Evolutionary conservation across 495 filamentous ascomycete genomes (phyloP), one percentile per base, ranked within the genome.

Genomic region (Talaromyces ruber): DNA sequence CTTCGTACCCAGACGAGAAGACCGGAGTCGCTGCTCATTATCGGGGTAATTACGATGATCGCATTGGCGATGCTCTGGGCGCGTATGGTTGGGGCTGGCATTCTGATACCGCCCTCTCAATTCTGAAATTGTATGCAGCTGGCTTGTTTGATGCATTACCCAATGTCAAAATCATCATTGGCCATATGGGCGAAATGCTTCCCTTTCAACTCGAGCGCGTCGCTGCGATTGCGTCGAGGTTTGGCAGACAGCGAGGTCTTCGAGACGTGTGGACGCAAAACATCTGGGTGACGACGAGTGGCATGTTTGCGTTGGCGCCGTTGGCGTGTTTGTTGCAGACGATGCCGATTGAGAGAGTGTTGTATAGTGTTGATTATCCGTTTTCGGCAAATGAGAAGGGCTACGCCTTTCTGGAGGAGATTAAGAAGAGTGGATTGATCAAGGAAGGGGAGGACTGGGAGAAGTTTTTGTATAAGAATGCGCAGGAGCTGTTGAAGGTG

Each of bases 341-440:
- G 29, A 80, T 79, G 14, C 77, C 71, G 61, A 65, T 80, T 28
- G 79, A 84, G 8, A 68, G 70, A 11, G 76, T 87, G 21, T 60
- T 88, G 70, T 87, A 80, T 63, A 82, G 78, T 56, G 80, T 85
- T 14, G 83, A 85, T 61, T 86, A 85, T 68, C 85, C 84, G 0
- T 88, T 83, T 59, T 73, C 69, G 61, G 63, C 64, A 30, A 78
- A 77, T 64, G 72, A 78, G 63, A 71, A 67, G 22, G 74, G 73
- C n/a, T 60, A 74, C 60, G 70, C 67, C 18, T 84, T 76, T 65
- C 67, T 86, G 30, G 64, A 74, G 64, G 76, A 82, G 65, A 64
- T 86, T 52, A 72, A 76, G 66, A 62, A 68, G 65, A 83, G 82
- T 62, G 81, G 79, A 9, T 65, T 83, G 64, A 72, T 86, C 24